Base-by-base conservation (phyloP, 192 early-diverging fungal species). In the Podila verticillata region DNA sequence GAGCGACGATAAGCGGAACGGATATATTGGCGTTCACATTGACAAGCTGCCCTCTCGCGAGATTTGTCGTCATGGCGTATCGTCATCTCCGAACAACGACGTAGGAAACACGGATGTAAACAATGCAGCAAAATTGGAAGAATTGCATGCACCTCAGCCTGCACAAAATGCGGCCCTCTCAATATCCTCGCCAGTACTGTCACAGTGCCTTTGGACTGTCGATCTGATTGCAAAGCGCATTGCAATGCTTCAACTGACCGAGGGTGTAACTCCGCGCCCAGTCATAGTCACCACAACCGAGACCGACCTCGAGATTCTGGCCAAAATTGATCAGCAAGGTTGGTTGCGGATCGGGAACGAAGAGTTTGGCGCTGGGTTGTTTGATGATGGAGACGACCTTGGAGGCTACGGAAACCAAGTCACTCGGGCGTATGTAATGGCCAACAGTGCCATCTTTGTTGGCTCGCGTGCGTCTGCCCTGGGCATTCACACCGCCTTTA, bases 261-360 rank as follows among this genome's bases (percentile, higher is more conserved):
- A 80, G 24, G 56, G 32, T n/a, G 36, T 9, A 5, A 9, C 32
- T 9, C 24, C 57, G 19, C 48, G 77, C 0, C 70, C 77, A 4
- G 77, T 80, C 29, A 51, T 80, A 24, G 65, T 80, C 8, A 72
- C 77, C 5, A 80, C 77, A 4, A 80, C 77, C 4, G 77, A 80
- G 54, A 72, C 70, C 10, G 77, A 80, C 30, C 61, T 49, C 0
- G 65, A 44, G 12, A 32, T 80, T 1, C 29, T 80, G 17, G 17
- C 61, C 24, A 48, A 68, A 24, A 80, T 80, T 34, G 77, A 80
- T 35, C 70, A 49, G 30, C 75, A 70, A 10, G 69, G 75, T 5
- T 79, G 75, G 75, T 26, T 71, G 34, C 58, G 77, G 5, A 22
- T 72, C 1, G 66, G 54, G 19, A 49, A 3, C 0, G 77, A 72